Evolutionary conservation across 345 rosid genomes (phyloP).

Genomic region (Bruguiera sexangula): DNA sequence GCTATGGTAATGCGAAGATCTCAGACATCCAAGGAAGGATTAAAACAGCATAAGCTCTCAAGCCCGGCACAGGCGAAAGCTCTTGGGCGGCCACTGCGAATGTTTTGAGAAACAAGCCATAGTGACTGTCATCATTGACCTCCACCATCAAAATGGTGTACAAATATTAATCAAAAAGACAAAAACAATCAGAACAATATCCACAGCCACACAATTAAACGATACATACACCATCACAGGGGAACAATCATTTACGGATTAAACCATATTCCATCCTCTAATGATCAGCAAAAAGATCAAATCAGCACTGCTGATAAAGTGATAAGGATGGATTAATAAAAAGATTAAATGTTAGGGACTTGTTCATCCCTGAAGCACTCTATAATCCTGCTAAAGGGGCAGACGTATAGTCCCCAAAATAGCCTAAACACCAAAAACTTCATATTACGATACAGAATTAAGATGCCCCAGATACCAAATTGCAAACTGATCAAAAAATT

Average conservation of each 20-base stretch:
- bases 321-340: slow-evolving; percentile 16
- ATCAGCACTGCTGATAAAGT: slow-evolving; percentile 23
- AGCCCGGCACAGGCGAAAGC: slow-evolving; percentile 56
- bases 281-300: slow-evolving; percentile 28
- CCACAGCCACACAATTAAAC: background rate
- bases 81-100: slow-evolving; percentile 90
- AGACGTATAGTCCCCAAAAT: slow-evolving; percentile 22
- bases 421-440: background rate
- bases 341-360: slow-evolving; percentile 18
- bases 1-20: background rate
- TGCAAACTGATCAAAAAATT: background rate
- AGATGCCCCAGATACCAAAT: background rate
- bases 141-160: background rate
- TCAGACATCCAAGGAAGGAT: slow-evolving; percentile 49
- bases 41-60: slow-evolving; percentile 32
- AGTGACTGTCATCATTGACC: slow-evolving; percentile 2
- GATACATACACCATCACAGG: background rate
- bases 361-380: slow-evolving; percentile 32
- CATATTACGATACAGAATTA: background rate
- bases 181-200: background rate
- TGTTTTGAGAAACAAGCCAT: slow-evolving; percentile 64
- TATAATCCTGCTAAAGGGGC: slow-evolving; percentile 16
- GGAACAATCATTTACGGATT: background rate
- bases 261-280: slow-evolving; percentile 20
- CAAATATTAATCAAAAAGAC: no score